Percentiles rank a stretch among this genome's conserved stretches.
Conservation (phyloP, 1,139 yeast species). For the Kodamaea alishanica region DNA sequence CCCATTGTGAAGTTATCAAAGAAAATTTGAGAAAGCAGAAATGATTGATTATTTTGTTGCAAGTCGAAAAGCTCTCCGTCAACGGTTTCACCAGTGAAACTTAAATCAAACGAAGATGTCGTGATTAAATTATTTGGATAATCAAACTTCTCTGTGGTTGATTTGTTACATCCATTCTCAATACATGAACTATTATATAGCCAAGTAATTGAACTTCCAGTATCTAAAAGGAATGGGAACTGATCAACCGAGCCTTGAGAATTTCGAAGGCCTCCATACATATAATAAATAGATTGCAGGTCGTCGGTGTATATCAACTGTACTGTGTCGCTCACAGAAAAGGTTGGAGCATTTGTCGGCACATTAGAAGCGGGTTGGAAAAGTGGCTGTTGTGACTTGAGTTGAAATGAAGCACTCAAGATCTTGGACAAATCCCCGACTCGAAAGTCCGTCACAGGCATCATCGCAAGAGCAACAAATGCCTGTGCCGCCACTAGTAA, state of each 20-base stretch:
- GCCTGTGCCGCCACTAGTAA: background rate
- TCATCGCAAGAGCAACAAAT: constrained; percentile 4
- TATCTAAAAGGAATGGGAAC: constrained; percentile 56
- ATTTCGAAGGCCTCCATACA: constrained; percentile 19
- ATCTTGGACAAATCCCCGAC: constrained; percentile 7
- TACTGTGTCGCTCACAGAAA: constrained; percentile 16
- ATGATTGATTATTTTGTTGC: constrained; percentile 11
- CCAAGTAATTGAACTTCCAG: constrained; percentile 68
- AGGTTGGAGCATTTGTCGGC: constrained; percentile 18
- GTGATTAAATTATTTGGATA: constrained; percentile 15
- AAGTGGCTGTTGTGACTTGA: no score
- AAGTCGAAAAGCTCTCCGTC: constrained; percentile 41
- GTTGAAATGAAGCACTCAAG: no score
- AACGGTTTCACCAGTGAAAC: constrained; percentile 56
- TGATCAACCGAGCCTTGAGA: constrained; percentile 18
- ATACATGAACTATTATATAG: constrained; percentile 53
- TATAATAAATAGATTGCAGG: constrained; percentile 26
- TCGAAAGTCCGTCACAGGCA: constrained; percentile 14
- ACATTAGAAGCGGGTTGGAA: background rate
- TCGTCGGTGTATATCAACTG: constrained; percentile 27
- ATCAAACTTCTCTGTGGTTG: constrained; percentile 19
- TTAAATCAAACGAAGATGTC: constrained; percentile 36
- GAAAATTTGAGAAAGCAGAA: constrained; percentile 1
- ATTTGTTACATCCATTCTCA: constrained; percentile 38
- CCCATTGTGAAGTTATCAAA: constrained; percentile 49